Percentiles rank a stretch among this genome's conserved stretches.
These are phyloP conservation scores for Barnettozyma botsteinii DNA, from an alignment of 805 yeast genomes.

Conservation along the genomic window DNA sequence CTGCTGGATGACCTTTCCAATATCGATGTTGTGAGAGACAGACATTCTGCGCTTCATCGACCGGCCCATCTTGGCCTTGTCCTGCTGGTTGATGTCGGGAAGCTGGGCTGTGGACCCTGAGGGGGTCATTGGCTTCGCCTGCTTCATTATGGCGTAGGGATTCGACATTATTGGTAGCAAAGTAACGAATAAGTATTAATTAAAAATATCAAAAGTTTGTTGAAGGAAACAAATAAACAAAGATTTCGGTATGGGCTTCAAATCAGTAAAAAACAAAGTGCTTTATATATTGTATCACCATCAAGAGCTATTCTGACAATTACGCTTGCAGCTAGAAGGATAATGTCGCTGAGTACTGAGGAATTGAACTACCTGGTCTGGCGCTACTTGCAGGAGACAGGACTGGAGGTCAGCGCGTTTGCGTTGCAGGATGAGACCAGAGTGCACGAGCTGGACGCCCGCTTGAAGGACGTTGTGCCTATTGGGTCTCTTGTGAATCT, in stretches of 20 bases:
- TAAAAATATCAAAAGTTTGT: no score
- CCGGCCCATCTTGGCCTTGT: conserved; percentile 34
- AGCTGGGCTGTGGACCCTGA: conserved; percentile 21
- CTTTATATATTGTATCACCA: not conserved
- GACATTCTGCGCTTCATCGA: conserved; percentile 42
- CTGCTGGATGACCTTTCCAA: conserved; percentile 9
- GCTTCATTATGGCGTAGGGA: conserved; percentile 16
- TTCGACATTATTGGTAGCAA: no score
- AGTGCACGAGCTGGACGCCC: conserved; percentile 43
- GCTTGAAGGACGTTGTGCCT: conserved; percentile 49
- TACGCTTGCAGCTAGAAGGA: no score
- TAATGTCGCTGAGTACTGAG: conserved; percentile 77
- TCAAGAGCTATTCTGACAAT: no score
- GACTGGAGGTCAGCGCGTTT: conserved; percentile 67
- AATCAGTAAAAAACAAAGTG: no score
- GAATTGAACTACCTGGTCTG: conserved; percentile 88
- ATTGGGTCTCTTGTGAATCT: conserved; percentile 76
- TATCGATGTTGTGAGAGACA: conserved; percentile 28
- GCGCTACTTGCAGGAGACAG: conserved; percentile 87
- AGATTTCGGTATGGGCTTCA: no score
- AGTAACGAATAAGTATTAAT: no score
- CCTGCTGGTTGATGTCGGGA: conserved; percentile 31
- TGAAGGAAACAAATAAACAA: not conserved
- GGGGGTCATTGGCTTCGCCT: conserved; percentile 7
- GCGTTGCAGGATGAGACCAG: conserved; percentile 75